These are phyloP conservation scores for Macadamia tetraphylla DNA, from an alignment of 164 flowering plant species.

Conservation along the genomic window DNA sequence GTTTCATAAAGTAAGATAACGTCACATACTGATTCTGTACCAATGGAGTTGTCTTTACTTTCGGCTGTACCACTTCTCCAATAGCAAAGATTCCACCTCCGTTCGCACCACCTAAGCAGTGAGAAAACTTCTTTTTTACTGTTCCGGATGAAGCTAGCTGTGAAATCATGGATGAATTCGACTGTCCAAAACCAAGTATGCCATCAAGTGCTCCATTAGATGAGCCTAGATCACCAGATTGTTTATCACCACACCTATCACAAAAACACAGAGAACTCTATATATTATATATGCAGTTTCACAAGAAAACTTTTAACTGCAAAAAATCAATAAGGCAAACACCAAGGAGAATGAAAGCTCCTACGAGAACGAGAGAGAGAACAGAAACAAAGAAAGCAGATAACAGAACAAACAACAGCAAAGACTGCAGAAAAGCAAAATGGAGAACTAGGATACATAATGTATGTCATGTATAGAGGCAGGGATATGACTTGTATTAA, in stretches of 20 bases:
- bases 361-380: no score
- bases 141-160: slow-evolving; percentile 79
- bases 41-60: slow-evolving; percentile 70
- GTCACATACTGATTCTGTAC: slow-evolving; percentile 75
- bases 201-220: slow-evolving; percentile 82
- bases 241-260: slow-evolving; percentile 72
- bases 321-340: no score
- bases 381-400: no score
- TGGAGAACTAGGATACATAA: no score
- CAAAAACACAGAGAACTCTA: background rate
- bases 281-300: no score
- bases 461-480: no score
- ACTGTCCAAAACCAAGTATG: slow-evolving; percentile 88
- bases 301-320: no score
- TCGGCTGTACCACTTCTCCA: slow-evolving; percentile 80
- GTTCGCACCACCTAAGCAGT: slow-evolving; percentile 65
- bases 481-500: no score
- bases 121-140: slow-evolving; percentile 74
- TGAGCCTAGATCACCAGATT: slow-evolving; percentile 72
- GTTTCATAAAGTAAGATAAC: background rate
- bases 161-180: slow-evolving; percentile 84
- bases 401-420: no score
- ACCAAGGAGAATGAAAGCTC: no score
- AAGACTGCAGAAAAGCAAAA: no score
- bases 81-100: slow-evolving; percentile 98